Base-by-base conservation (phyloP, 345 rosid species). In the Luvunga scandens region DNA sequence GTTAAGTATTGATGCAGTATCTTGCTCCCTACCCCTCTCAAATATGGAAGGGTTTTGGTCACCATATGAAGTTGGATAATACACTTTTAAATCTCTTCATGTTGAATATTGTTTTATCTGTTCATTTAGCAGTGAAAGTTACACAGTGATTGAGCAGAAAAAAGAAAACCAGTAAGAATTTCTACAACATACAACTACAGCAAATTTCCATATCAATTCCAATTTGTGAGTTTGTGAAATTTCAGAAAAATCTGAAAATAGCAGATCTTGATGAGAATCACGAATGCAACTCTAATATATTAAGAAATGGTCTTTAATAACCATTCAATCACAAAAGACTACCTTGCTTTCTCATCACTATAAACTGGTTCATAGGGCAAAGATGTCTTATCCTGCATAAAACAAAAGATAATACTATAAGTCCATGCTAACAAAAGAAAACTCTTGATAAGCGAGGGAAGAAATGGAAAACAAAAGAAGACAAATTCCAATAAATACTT, bases 281-380 rank as follows among this genome's bases (percentile, higher is more conserved):
- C 19, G 64, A 22, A 55, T 25, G 33, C 8, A 21, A 50, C 22
- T 27, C 42, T 36, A 36, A 34, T 59, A 36, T 34, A 50, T 6
- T 9, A 74, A 39, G 16, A 22, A 39, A 28, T 57, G 39, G 19
- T 22, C 12, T 56, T 62, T 28, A 10, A 60, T 10, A 55, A 22
- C 33, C 75, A 63, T 7, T 62, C 36, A 66, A 77, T 59, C 68
- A 59, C 28, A 62, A 24, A 79, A 38, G 28, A 7, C 48, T 85
- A 94, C 99, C 97, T 91, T 80, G 98, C 97, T 78, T 86, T 81
- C 53, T 84, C 90, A 83, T 96, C 99, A 80, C 99, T 94, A 79
- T 96, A 94, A 74, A 94, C 94, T 69, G 99, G 90, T 83, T 94
- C 92, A 86, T 89, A 94, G 6, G 93, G 86, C 61, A 91, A 69